Conservation (phyloP, 108 stramenopile species). For the Stephanodiscus triporus region DNA sequence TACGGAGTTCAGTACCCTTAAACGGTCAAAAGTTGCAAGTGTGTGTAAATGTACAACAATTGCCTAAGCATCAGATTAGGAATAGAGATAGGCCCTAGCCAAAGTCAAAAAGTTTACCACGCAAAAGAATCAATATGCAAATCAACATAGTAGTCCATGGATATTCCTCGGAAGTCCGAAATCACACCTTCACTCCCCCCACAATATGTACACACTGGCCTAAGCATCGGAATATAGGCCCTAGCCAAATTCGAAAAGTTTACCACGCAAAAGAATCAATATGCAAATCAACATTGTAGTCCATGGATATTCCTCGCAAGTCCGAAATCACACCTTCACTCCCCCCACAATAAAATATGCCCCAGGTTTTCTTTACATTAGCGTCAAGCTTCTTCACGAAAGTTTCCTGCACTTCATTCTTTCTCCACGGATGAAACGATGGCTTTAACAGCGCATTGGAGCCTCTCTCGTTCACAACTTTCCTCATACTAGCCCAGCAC, state of each 20-base stretch:
- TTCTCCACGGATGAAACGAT: conserved; percentile 40
- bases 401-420: conserved; percentile 13
- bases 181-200: conserved; percentile 41
- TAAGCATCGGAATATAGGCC: too few relatives aligned
- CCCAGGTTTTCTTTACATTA: conserved; percentile 40
- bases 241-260: too few relatives aligned
- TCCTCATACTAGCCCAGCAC: conserved; percentile 12
- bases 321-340: conserved; percentile 23
- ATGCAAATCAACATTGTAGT: conserved; percentile 43
- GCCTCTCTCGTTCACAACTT: not conserved
- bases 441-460: conserved; percentile 11
- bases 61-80: too few relatives aligned
- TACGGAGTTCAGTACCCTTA: too few relatives aligned
- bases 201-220: too few relatives aligned
- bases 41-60: too few relatives aligned
- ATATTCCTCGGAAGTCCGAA: conserved; percentile 29
- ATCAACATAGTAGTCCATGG: conserved; percentile 38
- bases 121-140: conserved; percentile 50
- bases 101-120: too few relatives aligned
- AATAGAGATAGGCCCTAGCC: too few relatives aligned
- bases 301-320: conserved; percentile 37
- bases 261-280: conserved; percentile 52
- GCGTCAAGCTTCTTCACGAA: conserved; percentile 25
- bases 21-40: too few relatives aligned
- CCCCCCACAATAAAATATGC: conserved; percentile 52